Percentiles rank a stretch among this genome's conserved stretches.
These are phyloP conservation scores for Lachancea kluyveri DNA, from an alignment of 805 yeast genomes.

Conservation along the genomic window DNA sequence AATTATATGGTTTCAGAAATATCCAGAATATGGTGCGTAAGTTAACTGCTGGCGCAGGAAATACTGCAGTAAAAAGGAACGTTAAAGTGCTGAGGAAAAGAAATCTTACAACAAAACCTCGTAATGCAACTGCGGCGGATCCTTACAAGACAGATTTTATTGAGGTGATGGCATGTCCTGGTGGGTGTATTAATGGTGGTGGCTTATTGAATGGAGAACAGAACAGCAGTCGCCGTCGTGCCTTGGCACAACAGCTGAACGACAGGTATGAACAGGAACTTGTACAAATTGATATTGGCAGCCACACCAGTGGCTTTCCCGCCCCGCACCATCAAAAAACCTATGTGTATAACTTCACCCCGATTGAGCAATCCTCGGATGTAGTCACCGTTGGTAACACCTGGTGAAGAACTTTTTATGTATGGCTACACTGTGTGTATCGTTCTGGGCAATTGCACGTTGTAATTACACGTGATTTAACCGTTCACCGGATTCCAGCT, in stretches of 20 bases:
- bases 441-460: too few relatives aligned
- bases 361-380: constrained; percentile 13
- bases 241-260: constrained; percentile 13
- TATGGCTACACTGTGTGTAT: not conserved
- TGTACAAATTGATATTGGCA: constrained; percentile 3
- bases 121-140: constrained; percentile 38
- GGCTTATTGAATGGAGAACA: constrained; percentile 64
- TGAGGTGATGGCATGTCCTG: constrained; percentile 98
- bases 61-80: constrained; percentile 15
- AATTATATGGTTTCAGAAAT: constrained; percentile 87
- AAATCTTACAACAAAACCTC: constrained; percentile 7
- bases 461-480: not conserved
- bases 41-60: constrained; percentile 42
- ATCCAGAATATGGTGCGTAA: constrained; percentile 90
- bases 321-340: constrained; percentile 2
- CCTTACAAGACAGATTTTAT: constrained; percentile 70
- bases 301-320: constrained; percentile 4
- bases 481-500: not conserved
- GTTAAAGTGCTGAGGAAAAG: constrained; percentile 26
- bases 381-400: constrained; percentile 22
- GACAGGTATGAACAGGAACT: constrained; percentile 2
- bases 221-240: constrained; percentile 11
- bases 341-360: constrained; percentile 17
- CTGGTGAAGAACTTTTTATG: constrained; percentile 11
- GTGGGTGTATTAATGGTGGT: constrained; percentile 96